Percentiles rank a stretch among this genome's conserved stretches.
These are phyloP conservation scores for Dentipellis fragilis DNA, from an alignment of 768 basidiomycete species.

Conservation along the genomic window DNA sequence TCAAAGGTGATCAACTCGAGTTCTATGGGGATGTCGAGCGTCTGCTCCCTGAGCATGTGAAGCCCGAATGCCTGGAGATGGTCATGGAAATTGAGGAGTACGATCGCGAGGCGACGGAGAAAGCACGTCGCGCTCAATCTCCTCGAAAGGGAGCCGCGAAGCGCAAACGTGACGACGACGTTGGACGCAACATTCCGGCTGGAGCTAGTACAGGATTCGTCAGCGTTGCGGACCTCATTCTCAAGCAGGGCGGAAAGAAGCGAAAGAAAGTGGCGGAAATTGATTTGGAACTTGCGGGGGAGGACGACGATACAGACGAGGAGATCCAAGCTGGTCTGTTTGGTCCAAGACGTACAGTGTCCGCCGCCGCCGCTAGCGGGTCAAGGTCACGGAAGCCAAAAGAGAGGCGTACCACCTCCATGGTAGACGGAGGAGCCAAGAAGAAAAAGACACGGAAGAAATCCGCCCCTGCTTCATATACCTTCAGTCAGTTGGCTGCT, in stretches of 20 bases:
- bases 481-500: slow-evolving; percentile 32
- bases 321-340: slow-evolving; percentile 52
- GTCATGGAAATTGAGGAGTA: slow-evolving; percentile 73
- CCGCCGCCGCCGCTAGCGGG: slow-evolving; percentile 29
- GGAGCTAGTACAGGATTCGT: slow-evolving; percentile 71
- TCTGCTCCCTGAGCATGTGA: slow-evolving; percentile 67
- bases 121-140: slow-evolving; percentile 23
- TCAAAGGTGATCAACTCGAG: slow-evolving; percentile 78
- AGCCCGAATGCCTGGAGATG: slow-evolving; percentile 72
- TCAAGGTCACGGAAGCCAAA: slow-evolving; percentile 24
- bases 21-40: slow-evolving; percentile 89
- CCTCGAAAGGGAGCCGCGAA: slow-evolving; percentile 33
- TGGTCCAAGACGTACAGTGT: slow-evolving; percentile 40
- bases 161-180: slow-evolving; percentile 62
- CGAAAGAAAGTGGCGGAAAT: slow-evolving; percentile 31
- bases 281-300: slow-evolving; percentile 32
- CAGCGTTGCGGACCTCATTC: slow-evolving; percentile 50
- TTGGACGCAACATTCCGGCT: slow-evolving; percentile 59
- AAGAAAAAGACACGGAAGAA: slow-evolving; percentile 15
- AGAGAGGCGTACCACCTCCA: slow-evolving; percentile 31
- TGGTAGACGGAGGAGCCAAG: slow-evolving; percentile 23
- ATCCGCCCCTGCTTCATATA: background rate
- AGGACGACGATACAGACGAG: slow-evolving; percentile 60
- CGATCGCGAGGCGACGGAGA: slow-evolving; percentile 38
- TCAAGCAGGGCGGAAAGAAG: slow-evolving; percentile 37